Conservation (phyloP, 2,329 filamentous ascomycete genomes). For the Trichoderma atrobrunneum region DNA sequence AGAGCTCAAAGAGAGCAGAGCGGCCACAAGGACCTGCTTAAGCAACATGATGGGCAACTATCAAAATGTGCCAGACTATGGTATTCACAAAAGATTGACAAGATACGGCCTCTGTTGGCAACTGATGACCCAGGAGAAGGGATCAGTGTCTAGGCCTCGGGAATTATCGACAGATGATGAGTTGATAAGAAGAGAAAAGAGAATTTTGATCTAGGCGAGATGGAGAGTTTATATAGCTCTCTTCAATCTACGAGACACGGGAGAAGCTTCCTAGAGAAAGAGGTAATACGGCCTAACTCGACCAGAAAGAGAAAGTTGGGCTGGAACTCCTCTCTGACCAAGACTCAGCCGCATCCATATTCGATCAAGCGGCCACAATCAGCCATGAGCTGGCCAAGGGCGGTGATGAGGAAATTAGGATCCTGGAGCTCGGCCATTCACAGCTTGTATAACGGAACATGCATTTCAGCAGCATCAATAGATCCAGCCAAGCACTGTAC, state of each 20-base stretch:
- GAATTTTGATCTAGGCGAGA: background rate
- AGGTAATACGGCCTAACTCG: background rate
- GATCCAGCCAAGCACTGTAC: conserved; percentile 15
- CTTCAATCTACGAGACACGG: background rate
- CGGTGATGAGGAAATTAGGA: background rate
- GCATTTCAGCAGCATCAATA: conserved; percentile 9
- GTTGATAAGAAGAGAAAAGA: background rate
- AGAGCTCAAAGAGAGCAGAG: conserved; percentile 16
- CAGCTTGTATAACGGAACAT: background rate
- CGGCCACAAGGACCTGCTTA: conserved; percentile 12
- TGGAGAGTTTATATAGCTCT: conserved; percentile 8
- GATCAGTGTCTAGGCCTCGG: background rate
- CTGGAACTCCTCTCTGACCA: background rate
- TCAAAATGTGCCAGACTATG: background rate
- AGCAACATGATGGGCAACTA: conserved; percentile 14
- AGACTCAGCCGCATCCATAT: background rate
- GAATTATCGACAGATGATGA: background rate
- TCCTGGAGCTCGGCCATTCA: background rate
- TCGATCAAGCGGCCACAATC: background rate
- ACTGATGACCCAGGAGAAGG: background rate
- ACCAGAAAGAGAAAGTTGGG: background rate
- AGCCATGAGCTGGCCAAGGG: conserved; percentile 12
- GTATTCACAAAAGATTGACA: conserved; percentile 1
- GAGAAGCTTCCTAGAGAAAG: background rate
- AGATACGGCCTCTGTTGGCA: background rate